These are phyloP conservation scores for Hapsidospora chrysogenum DNA, from an alignment of 495 filamentous ascomycete genomes.

Conservation along the genomic window DNA sequence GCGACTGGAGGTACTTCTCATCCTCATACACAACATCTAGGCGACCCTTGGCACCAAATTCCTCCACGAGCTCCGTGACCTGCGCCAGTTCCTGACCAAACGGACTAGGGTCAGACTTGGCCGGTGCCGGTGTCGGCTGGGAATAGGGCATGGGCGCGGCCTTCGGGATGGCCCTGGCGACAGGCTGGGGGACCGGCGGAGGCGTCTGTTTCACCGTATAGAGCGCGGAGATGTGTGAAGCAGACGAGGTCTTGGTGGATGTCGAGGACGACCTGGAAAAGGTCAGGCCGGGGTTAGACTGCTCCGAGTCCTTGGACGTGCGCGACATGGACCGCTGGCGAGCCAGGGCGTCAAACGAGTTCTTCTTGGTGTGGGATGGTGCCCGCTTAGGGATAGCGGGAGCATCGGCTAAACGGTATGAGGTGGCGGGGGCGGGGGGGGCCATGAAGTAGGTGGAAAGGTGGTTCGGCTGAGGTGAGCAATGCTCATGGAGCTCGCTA, in stretches of 20 bases:
- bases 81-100: conserved; percentile 63
- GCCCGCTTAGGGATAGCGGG: conserved; percentile 59
- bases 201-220: conserved; percentile 6
- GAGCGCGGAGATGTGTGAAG: conserved; percentile 13
- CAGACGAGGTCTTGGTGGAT: conserved; percentile 26
- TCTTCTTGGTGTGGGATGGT: conserved; percentile 68
- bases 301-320: conserved; percentile 29
- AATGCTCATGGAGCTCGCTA: conserved; percentile 38
- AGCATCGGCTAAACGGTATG: too few relatives aligned
- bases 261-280: conserved; percentile 30
- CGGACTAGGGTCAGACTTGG: conserved; percentile 24
- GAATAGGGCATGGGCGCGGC: too few relatives aligned
- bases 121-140: conserved; percentile 14
- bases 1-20: conserved; percentile 43
- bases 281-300: conserved; percentile 24
- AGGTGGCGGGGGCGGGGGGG: conserved; percentile 20
- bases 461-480: conserved; percentile 53
- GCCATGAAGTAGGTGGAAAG: conserved; percentile 62
- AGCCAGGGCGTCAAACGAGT: conserved; percentile 30
- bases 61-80: conserved; percentile 70
- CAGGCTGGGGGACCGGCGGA: conserved; percentile 10
- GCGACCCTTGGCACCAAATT: conserved; percentile 50
- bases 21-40: conserved; percentile 54
- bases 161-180: too few relatives aligned
- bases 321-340: conserved; percentile 45